A percentile compares a stretch with the other conserved stretches of the same genome.
Evolutionary conservation across 2,329 filamentous ascomycete species (phyloP).

Genomic region (Colletotrichum neosansevieriae): DNA sequence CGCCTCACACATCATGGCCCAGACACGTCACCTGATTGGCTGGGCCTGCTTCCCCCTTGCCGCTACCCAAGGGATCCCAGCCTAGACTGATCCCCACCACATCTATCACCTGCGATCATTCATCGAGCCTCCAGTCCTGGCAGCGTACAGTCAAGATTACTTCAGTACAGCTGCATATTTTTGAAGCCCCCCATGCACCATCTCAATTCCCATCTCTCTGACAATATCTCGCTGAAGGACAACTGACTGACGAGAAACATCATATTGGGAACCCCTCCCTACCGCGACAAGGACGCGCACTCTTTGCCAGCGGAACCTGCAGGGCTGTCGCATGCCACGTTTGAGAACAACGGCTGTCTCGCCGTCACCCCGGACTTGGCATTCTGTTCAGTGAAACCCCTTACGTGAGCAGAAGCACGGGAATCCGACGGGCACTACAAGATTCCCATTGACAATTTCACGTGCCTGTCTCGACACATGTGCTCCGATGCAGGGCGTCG

Average conservation of each 20-base stretch:
- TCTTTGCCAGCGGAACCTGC: neutral
- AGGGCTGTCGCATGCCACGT: conserved; percentile 18
- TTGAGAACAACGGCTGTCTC: conserved; percentile 2
- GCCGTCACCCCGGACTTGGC: neutral
- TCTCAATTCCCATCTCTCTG: neutral
- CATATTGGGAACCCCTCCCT: neutral
- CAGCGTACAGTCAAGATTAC: too few species aligned
- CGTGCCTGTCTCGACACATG: neutral
- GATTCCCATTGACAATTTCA: neutral
- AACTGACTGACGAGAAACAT: neutral
- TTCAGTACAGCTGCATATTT: too few species aligned
- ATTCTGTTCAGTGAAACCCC: neutral
- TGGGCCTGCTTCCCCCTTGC: conserved; percentile 3
- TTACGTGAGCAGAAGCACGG: conserved; percentile 1
- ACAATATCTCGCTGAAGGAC: neutral
- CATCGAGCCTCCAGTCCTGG: too few species aligned
- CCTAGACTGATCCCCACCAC: too few species aligned
- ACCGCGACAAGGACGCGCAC: conserved; percentile 5
- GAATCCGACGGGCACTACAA: neutral
- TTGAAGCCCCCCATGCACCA: neutral
- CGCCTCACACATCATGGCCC: neutral
- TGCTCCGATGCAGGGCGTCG: neutral
- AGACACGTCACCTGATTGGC: conserved; percentile 28
- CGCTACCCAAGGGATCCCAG: too few species aligned
- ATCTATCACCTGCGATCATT: too few species aligned